Percentiles rank a stretch among this genome's conserved stretches.
Evolutionary conservation across 2,329 filamentous ascomycete species (phyloP).

Genomic region (Aspergillus spinulosporus): DNA sequence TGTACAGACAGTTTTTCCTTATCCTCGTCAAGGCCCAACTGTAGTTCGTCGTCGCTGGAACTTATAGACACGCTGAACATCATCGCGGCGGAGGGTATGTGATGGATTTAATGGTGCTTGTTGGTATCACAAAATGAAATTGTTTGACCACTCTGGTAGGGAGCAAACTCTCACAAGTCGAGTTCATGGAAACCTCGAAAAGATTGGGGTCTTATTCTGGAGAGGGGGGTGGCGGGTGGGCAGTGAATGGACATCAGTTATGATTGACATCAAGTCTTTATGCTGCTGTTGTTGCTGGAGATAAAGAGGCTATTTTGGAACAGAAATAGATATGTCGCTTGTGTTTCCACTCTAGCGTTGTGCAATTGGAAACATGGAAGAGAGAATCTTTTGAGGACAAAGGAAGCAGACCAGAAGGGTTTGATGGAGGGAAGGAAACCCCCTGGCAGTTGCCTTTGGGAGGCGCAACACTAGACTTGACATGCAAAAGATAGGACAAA

Average conservation of each 20-base stretch:
- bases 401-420: not conserved
- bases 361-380: not conserved
- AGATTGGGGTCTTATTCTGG: not conserved
- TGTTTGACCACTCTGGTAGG: not conserved
- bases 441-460: not conserved
- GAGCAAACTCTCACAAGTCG: not conserved
- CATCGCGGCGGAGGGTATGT: not conserved
- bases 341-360: not conserved
- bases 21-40: not conserved
- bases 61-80: not conserved
- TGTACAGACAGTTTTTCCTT: not conserved
- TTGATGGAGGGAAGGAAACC: not conserved
- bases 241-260: not conserved
- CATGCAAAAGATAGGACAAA: not conserved
- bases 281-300: not conserved
- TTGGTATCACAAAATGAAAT: not conserved
- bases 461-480: conserved; percentile 2
- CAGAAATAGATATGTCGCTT: not conserved
- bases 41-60: conserved; percentile 4
- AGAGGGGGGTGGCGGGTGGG: not conserved
- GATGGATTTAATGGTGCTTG: not conserved
- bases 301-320: conserved; percentile 12
- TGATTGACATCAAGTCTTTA: conserved; percentile 5
- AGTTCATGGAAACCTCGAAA: not conserved
- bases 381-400: not conserved